Base-by-base conservation (phyloP, 371 early-diverging fungal genomes). In the Mucor lusitanicus region DNA sequence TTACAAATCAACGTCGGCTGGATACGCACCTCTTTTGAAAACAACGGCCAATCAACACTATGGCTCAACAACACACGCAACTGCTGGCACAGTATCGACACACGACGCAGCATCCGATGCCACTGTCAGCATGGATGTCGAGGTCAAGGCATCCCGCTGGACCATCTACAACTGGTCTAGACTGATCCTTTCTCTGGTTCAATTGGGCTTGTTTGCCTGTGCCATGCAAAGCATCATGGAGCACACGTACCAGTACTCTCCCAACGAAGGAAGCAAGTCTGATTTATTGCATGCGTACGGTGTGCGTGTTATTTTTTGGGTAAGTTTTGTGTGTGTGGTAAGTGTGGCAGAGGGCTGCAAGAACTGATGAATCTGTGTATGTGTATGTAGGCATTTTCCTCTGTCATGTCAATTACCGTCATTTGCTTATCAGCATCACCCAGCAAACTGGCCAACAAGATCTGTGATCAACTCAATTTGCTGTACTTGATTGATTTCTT, bases 391-490 rank as follows among this genome's bases (percentile, higher is more conserved):
- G 44, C 46, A 3, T 69, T 68, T 56, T 67, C 70, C 13, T 69
- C 64, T 17, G 5, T 71, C 2, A 58, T 81, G 27, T 69, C 77
- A n/a, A 37, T 71, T 17, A 44, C 46, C 25, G 75, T 68, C 28
- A 61, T 75, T 1, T 40, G 40, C 12, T 40, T 74, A 21, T 74
- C 81, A 6, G 1, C 57, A 42, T 12, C 37, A 46, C 35, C 58
- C 32, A 55, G 7, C 55, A 55, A 15, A n/a, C 48, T 77, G 2
- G 61, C 76, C 12, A 63, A 76, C 63, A 68, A 37, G 0, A 71
- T 80, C 12, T 75, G 80, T 39, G 59, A 56, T 17, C 79, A 78
- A 15, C 65, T 84, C n/a, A 84, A 77, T 40, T 1, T 61, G 1
- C 32, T 78, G 3, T 81, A 78, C 58, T 7, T 57, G 8, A 42